Percentiles rank a stretch among this genome's conserved stretches.
Conservation (phyloP, 805 yeast genomes). For the Clavispora fructus region DNA sequence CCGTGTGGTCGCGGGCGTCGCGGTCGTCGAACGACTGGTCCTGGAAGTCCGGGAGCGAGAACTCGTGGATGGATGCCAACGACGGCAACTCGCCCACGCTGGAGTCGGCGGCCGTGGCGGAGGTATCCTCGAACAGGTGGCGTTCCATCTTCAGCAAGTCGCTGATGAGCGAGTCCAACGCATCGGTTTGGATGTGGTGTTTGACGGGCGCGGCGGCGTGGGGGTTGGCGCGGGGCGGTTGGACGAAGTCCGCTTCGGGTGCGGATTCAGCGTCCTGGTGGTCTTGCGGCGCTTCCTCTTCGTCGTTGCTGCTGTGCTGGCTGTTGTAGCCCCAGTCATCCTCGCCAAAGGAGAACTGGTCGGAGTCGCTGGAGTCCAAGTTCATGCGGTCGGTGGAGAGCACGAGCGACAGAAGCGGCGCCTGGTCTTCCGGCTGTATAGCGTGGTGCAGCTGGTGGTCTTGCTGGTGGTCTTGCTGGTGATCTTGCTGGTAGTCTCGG, state of each 20-base stretch:
- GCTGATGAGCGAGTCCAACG: constrained; percentile 33
- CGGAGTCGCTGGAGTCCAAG: constrained; percentile 4
- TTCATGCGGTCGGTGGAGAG: constrained; percentile 13
- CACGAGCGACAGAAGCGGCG: constrained; percentile 7
- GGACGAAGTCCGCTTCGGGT: too few relatives aligned
- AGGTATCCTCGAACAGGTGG: neutral
- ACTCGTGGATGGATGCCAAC: constrained; percentile 18
- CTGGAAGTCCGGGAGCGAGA: constrained; percentile 26
- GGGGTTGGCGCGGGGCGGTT: too few relatives aligned
- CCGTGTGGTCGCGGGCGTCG: neutral
- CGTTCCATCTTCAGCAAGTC: constrained; percentile 26
- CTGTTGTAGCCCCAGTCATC: constrained; percentile 25
- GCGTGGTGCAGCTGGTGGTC: too few relatives aligned
- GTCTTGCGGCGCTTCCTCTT: neutral
- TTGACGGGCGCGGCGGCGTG: neutral
- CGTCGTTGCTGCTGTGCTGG: constrained; percentile 14
- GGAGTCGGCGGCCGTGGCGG: neutral
- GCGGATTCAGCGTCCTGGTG: neutral
- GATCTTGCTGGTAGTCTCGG: too few relatives aligned
- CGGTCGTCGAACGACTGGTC: constrained; percentile 11
- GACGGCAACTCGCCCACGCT: constrained; percentile 15
- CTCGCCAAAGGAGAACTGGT: neutral
- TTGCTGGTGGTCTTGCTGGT: too few relatives aligned
- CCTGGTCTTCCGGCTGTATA: too few relatives aligned
- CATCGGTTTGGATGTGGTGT: constrained; percentile 18